phyloP scores from a whole-genome alignment of 805 yeast species.

The Saccharomycopsis synnaedendra region DNA sequence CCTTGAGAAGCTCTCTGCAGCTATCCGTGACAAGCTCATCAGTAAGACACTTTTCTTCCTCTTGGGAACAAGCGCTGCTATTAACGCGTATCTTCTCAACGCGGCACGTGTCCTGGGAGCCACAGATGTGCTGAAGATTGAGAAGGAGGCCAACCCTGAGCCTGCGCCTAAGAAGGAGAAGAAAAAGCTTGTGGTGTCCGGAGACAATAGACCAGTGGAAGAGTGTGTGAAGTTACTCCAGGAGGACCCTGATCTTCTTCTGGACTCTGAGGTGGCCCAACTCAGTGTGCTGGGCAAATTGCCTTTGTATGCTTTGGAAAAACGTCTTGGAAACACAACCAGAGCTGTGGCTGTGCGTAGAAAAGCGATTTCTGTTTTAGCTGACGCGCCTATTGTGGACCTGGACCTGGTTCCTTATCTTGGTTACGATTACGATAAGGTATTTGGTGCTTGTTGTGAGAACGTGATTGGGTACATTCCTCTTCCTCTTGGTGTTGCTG shows the following conservation, averaged over 20 bases:
- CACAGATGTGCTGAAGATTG: constrained; percentile 22
- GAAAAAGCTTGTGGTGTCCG: not conserved
- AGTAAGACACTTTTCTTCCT: constrained; percentile 67
- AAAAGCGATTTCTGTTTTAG: constrained; percentile 74
- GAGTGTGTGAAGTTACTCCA: constrained; percentile 53
- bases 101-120: constrained; percentile 63
- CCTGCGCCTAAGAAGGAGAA: not conserved
- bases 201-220: constrained; percentile 35
- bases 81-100: constrained; percentile 76
- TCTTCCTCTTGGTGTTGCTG: constrained; percentile 94
- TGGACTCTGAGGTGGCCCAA: constrained; percentile 61
- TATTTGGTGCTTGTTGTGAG: constrained; percentile 98
- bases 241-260: constrained; percentile 48
- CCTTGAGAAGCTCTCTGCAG: constrained; percentile 45
- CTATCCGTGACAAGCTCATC: constrained; percentile 70
- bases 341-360: constrained; percentile 94
- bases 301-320: constrained; percentile 90
- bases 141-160: constrained; percentile 1
- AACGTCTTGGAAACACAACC: constrained; percentile 75
- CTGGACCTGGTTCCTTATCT: constrained; percentile 65
- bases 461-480: constrained; percentile 97
- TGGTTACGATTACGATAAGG: constrained; percentile 87
- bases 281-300: constrained; percentile 67
- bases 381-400: constrained; percentile 72
- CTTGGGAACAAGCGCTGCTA: constrained; percentile 63